A percentile compares a stretch with the other conserved stretches of the same genome.
Evolutionary conservation across 306 rosid species (phyloP).

Genomic region (Heteromeles arbutifolia): DNA sequence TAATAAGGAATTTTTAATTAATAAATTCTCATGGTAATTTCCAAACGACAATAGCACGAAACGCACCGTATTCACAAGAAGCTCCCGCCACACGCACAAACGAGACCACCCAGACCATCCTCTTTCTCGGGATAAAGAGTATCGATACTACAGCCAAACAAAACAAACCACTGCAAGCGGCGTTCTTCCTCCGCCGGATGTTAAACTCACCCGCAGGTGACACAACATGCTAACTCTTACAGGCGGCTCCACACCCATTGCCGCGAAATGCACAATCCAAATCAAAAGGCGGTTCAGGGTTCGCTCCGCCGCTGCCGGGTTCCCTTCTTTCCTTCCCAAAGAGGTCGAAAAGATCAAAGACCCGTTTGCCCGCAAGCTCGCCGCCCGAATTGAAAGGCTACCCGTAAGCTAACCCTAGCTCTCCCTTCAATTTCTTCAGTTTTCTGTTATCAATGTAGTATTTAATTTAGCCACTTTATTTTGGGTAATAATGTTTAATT

Average conservation of each 20-base stretch:
- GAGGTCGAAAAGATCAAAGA: conserved; percentile 59
- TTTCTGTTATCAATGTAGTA: neutral
- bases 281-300: conserved; percentile 15
- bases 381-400: conserved; percentile 59
- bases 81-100: neutral
- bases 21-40: too few relatives aligned
- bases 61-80: neutral
- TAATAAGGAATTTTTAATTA: too few relatives aligned
- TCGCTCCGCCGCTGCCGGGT: conserved; percentile 20
- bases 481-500: too few relatives aligned
- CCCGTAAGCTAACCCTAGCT: conserved; percentile 17
- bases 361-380: conserved; percentile 60
- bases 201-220: conserved; percentile 7
- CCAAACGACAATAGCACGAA: neutral
- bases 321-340: conserved; percentile 83
- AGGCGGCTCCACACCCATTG: neutral
- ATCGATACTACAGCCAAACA: neutral
- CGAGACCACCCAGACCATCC: neutral
- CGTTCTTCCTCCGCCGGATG: neutral
- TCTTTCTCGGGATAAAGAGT: neutral
- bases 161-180: neutral
- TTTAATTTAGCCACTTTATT: neutral
- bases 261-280: conserved; percentile 6
- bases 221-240: conserved; percentile 30
- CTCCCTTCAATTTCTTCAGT: neutral